These are phyloP conservation scores for Backusella psychrophila DNA, from an alignment of 192 early-diverging fungal species.

Conservation along the genomic window DNA sequence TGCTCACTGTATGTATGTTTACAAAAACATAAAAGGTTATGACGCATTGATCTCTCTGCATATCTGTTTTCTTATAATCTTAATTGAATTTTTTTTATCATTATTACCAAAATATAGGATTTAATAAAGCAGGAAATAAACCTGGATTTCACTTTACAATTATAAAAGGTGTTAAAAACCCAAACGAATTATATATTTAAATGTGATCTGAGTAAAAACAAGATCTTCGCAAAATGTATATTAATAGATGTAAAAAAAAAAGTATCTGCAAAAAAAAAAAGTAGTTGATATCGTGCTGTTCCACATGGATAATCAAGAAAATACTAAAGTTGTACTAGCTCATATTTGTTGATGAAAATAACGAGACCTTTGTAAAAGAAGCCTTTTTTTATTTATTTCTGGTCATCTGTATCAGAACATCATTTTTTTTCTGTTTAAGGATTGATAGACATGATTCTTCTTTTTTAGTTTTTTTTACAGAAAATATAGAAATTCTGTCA, in stretches of 20 bases:
- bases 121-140: background rate
- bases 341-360: background rate
- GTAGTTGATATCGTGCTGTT: background rate
- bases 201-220: background rate
- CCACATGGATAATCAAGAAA: slow-evolving; percentile 3
- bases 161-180: too few species aligned
- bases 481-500: background rate
- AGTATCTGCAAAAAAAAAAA: background rate
- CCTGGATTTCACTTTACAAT: background rate
- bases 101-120: background rate
- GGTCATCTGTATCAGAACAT: too few species aligned
- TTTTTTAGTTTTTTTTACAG: background rate
- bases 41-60: background rate
- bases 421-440: background rate
- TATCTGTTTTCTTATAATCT: background rate
- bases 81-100: background rate
- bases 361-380: background rate
- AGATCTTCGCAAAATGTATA: background rate
- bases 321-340: background rate
- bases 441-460: background rate
- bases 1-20: slow-evolving; percentile 1
- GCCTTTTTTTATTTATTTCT: too few species aligned
- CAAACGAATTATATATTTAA: background rate
- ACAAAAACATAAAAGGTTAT: background rate
- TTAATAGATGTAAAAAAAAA: background rate